A percentile compares a stretch with the other conserved stretches of the same genome.
Evolutionary conservation across 1,139 yeast genomes (phyloP).

Genomic region (Taiozyma sp.): DNA sequence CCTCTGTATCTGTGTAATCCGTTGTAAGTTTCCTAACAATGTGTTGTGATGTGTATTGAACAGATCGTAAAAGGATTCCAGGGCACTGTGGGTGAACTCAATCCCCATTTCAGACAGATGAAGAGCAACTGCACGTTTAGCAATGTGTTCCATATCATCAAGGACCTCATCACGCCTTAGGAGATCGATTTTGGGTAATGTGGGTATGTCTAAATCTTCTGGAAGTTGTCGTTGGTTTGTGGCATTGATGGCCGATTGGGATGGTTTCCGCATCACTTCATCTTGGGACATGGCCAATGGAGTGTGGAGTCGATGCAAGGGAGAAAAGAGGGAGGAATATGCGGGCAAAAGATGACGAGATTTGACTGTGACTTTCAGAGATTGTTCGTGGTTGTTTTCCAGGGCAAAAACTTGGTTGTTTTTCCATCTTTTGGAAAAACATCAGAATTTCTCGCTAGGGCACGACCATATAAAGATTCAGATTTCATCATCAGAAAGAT

Average conservation of each 20-base stretch:
- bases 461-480: background rate
- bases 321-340: background rate
- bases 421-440: background rate
- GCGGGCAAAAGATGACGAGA: too few species aligned
- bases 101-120: conserved; percentile 37
- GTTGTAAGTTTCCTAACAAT: conserved; percentile 43
- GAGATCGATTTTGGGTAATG: conserved; percentile 1
- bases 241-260: background rate
- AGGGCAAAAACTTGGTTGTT: background rate
- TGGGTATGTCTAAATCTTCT: background rate
- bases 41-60: conserved; percentile 48
- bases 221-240: background rate
- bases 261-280: background rate
- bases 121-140: conserved; percentile 28
- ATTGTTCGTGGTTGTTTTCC: background rate
- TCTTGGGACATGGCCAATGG: background rate
- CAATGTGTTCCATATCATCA: conserved; percentile 17
- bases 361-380: background rate
- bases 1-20: conserved; percentile 63
- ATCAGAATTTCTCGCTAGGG: background rate
- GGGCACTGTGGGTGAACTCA: conserved; percentile 37
- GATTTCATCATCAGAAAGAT: too few species aligned
- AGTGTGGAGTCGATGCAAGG: background rate
- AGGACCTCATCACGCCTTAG: conserved; percentile 5
- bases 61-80: conserved; percentile 42